Percentiles rank a stretch among this genome's conserved stretches.
These are phyloP conservation scores for Lepraria neglecta DNA, from an alignment of 495 filamentous ascomycete genomes.

Conservation along the genomic window DNA sequence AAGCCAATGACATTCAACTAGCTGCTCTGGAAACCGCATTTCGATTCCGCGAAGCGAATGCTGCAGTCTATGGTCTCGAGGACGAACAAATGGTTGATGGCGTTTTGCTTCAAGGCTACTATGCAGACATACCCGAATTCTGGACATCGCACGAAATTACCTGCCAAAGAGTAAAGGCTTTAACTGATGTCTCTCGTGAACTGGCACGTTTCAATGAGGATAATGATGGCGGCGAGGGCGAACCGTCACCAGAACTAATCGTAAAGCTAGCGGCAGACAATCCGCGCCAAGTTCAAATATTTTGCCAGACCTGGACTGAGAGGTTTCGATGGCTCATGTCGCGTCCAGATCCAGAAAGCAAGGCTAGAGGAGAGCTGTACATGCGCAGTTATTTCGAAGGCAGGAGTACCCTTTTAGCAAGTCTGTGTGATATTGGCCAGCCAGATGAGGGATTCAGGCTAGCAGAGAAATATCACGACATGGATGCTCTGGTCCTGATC, in stretches of 20 bases:
- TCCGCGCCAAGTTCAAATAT: constrained; percentile 49
- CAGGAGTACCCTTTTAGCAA: constrained; percentile 53
- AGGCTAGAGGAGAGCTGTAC: constrained; percentile 42
- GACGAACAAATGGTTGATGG: constrained; percentile 61
- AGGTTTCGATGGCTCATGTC: constrained; percentile 53
- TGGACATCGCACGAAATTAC: constrained; percentile 71
- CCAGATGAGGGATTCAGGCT: constrained; percentile 62
- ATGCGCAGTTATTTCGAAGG: constrained; percentile 45
- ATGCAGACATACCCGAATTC: constrained; percentile 61
- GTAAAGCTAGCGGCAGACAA: constrained; percentile 48
- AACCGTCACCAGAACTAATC: constrained; percentile 34
- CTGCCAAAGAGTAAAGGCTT: constrained; percentile 46
- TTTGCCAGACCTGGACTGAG: constrained; percentile 56
- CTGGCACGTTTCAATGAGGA: constrained; percentile 24
- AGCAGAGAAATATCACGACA: constrained; percentile 66
- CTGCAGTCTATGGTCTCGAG: constrained; percentile 61
- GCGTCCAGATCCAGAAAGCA: constrained; percentile 42
- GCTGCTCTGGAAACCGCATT: constrained; percentile 65
- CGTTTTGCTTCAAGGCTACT: constrained; percentile 49
- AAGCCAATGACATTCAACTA: constrained; percentile 74
- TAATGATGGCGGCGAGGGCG: constrained; percentile 28
- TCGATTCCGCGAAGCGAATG: constrained; percentile 61
- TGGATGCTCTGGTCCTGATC: constrained; percentile 61
- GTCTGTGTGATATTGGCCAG: constrained; percentile 62
- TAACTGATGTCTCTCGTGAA: constrained; percentile 41